Evolutionary conservation across 2,329 filamentous ascomycete species (phyloP).

Genomic region (Cercospora sp.): DNA sequence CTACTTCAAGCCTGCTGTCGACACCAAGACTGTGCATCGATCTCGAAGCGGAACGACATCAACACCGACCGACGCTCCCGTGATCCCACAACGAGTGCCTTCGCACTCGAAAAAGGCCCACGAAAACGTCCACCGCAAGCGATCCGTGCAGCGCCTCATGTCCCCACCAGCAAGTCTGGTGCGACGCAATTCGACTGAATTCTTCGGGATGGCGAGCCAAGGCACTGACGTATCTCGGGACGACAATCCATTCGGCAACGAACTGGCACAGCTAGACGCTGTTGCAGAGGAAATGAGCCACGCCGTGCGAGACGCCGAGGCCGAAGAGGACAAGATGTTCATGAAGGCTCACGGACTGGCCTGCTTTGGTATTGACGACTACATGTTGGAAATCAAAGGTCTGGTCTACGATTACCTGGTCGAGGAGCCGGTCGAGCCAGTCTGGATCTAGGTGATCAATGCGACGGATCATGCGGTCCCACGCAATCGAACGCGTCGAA

Average conservation of each 20-base stretch:
- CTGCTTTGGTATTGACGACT: slow-evolving; percentile 77
- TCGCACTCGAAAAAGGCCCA: slow-evolving; percentile 89
- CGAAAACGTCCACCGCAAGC: slow-evolving; percentile 70
- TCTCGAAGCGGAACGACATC: slow-evolving; percentile 62
- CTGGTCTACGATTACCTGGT: slow-evolving; percentile 55
- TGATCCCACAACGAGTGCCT: slow-evolving; percentile 73
- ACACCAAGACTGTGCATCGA: slow-evolving; percentile 31
- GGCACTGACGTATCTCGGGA: slow-evolving; percentile 44
- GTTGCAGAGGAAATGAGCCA: slow-evolving; percentile 81
- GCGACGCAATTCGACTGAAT: slow-evolving; percentile 52
- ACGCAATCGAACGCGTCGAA: slow-evolving; percentile 35
- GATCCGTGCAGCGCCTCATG: slow-evolving; percentile 55
- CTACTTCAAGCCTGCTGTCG: slow-evolving; percentile 57
- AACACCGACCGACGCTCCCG: slow-evolving; percentile 57
- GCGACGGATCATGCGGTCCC: slow-evolving; percentile 12
- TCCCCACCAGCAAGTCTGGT: slow-evolving; percentile 50
- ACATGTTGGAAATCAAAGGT: slow-evolving; percentile 74
- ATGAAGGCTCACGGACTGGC: slow-evolving; percentile 69
- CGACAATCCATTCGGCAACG: slow-evolving; percentile 76
- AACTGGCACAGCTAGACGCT: slow-evolving; percentile 89
- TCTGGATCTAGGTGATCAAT: slow-evolving; percentile 29
- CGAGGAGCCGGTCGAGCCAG: slow-evolving; percentile 28
- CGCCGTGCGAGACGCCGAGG: slow-evolving; percentile 58
- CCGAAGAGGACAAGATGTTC: slow-evolving; percentile 72
- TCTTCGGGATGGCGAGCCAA: slow-evolving; percentile 39